phyloP scores from a whole-genome alignment of 345 rosid genomes.

The Geranium brycei region DNA sequence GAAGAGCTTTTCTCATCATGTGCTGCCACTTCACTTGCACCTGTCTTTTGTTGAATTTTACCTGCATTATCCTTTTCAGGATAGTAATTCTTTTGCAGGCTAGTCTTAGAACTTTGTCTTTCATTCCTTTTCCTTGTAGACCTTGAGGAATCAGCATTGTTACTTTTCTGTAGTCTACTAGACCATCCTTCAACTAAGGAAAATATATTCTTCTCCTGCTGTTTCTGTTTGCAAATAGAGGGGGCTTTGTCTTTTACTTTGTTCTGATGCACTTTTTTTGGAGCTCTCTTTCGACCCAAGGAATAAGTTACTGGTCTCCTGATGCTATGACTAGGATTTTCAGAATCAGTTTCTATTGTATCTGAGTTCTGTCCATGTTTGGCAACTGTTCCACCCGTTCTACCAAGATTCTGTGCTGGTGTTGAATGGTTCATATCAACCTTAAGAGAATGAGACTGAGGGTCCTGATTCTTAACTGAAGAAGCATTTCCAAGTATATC shows the following conservation, averaged over 20 bases:
- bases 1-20: slow-evolving; percentile 38
- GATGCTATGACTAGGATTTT: slow-evolving; percentile 33
- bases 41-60: slow-evolving; percentile 23
- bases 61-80: slow-evolving; percentile 23
- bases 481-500: slow-evolving; percentile 62
- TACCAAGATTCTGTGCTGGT: slow-evolving; percentile 18
- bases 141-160: slow-evolving; percentile 22
- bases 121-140: slow-evolving; percentile 26
- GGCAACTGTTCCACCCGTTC: slow-evolving; percentile 17
- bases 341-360: slow-evolving; percentile 71
- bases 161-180: slow-evolving; percentile 20
- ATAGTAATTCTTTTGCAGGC: slow-evolving; percentile 31
- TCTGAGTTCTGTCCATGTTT: slow-evolving; percentile 51
- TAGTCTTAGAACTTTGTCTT: slow-evolving; percentile 22
- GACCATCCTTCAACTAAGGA: slow-evolving; percentile 38
- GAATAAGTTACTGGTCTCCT: slow-evolving; percentile 57
- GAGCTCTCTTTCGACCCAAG: slow-evolving; percentile 31
- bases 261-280: slow-evolving; percentile 18
- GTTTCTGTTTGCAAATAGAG: slow-evolving; percentile 23
- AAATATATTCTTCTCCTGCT: slow-evolving; percentile 28
- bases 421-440: slow-evolving; percentile 20
- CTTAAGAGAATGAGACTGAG: slow-evolving; percentile 28
- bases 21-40: slow-evolving; percentile 23
- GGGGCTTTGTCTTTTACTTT: slow-evolving; percentile 22
- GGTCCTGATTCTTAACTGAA: slow-evolving; percentile 42